Evolutionary conservation across 2,329 filamentous ascomycete genomes (phyloP), one percentile per base, ranked within the genome.

Genomic region (Coleophoma eucalyptorum): DNA sequence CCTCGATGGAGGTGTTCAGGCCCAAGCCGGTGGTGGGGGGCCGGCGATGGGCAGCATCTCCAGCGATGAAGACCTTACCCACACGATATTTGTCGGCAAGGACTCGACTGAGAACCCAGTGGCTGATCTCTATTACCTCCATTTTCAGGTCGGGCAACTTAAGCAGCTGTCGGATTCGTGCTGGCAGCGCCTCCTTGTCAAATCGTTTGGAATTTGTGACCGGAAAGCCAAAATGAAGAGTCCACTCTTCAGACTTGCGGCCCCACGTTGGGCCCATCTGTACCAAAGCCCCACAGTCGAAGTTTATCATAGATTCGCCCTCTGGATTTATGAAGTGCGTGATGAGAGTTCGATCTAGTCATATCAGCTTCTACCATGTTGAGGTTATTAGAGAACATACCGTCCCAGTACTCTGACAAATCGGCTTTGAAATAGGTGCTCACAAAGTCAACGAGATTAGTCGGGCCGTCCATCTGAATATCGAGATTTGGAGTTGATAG

Each of bases 31-130:
- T 38, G 4, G 41, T 46, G 3, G 48, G 52, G 5, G 51, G 50
- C n/a, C 44, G 50, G n/a, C 55, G 50, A 48, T 56, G 21, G 26
- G 34, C 53, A n/a, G 55, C 37, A 48, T 50, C 48, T 13, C 48
- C 48, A 5, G 38, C 47, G 44, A 49, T 4, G 26, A 48, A 48
- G 16, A 48, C 20, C 11, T 31, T 19, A 5, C 35, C 35, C 12
- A 5, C 18, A 5, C 35, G 15, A 16, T 38, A 38, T 5, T 13
- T 4, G 18, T 38, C 12, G 15, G 35, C 35, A 5, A 38, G 12
- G 35, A 38, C 35, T 13, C 35, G 5, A n/a, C 18, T 16, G 15
- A 38, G 18, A 4, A 38, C 35, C 35, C 35, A 38, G 35, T 38
- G 15, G 5, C 15, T 13, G 18, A 38, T 16, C 5, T 16, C 18